Percentiles rank a stretch among this genome's conserved stretches.
Evolutionary conservation across 192 early-diverging fungal species (phyloP).

Genomic region (Geranomyces michiganensis): DNA sequence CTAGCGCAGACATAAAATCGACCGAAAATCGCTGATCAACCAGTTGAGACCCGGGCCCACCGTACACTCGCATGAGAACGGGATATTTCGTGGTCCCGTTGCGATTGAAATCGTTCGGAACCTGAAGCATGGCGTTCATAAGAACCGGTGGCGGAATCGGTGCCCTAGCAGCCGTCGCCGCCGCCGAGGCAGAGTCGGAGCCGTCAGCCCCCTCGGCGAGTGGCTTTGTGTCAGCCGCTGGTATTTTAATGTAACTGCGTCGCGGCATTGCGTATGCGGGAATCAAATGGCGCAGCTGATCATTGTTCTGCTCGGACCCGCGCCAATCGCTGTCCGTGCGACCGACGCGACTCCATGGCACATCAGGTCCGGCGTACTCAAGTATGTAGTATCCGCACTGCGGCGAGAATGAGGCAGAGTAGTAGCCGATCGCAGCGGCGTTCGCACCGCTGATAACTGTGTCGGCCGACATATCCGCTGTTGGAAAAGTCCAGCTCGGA

Average conservation of each 20-base stretch:
- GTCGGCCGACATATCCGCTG: constrained; percentile 2
- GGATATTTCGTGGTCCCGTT: constrained; percentile 68
- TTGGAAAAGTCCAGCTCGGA: not conserved
- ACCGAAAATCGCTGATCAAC: constrained; percentile 36
- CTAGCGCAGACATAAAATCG: constrained; percentile 55
- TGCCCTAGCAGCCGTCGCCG: constrained; percentile 14
- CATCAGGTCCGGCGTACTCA: constrained; percentile 79
- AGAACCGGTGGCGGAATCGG: constrained; percentile 36
- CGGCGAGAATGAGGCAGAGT: constrained; percentile 72
- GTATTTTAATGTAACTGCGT: constrained; percentile 49
- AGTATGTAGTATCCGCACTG: constrained; percentile 73
- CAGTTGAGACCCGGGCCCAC: constrained; percentile 88
- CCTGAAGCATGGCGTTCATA: constrained; percentile 79
- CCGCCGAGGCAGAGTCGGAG: constrained; percentile 19
- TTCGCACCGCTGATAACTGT: not conserved
- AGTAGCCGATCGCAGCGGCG: constrained; percentile 60
- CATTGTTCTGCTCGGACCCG: not conserved
- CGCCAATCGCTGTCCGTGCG: constrained; percentile 8
- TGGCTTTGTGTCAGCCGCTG: constrained; percentile 5
- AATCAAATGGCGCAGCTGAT: constrained; percentile 46
- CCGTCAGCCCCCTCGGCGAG: not conserved
- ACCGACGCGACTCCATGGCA: constrained; percentile 71
- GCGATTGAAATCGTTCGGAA: constrained; percentile 78
- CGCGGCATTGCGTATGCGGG: constrained; percentile 63
- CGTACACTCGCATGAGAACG: constrained; percentile 82